phyloP scores from a whole-genome alignment of 1,284 basidiomycete species.

The Porogramme epimiltina region DNA sequence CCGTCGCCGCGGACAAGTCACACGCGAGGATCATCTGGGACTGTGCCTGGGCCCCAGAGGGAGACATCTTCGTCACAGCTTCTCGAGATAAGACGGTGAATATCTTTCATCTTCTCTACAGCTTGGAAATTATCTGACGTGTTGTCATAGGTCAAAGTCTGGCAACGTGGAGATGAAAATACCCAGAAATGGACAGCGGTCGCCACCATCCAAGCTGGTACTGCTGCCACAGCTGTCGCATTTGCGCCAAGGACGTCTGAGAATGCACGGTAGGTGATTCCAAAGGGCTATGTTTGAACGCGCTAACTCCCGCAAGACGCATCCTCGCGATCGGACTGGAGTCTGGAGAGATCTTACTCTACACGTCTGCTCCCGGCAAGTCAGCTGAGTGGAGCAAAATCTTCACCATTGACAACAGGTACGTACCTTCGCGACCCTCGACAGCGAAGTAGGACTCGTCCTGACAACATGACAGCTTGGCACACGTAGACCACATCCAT shows the following conservation, averaged over 20 bases:
- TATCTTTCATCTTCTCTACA: not conserved
- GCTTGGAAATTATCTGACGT: not conserved
- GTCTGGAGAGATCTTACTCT: conserved; percentile 65
- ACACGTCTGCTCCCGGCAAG: conserved; percentile 37
- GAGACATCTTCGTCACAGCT: conserved; percentile 86
- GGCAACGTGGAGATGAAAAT: conserved; percentile 42
- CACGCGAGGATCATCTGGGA: conserved; percentile 97
- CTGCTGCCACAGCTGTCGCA: conserved; percentile 74
- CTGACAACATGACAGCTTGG: conserved; percentile 42
- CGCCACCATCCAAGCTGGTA: conserved; percentile 57
- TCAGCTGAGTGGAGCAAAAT: conserved; percentile 51
- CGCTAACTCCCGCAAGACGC: conserved; percentile 42
- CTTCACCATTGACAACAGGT: conserved; percentile 51
- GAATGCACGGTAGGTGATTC: conserved; percentile 37
- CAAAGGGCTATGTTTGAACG: not conserved
- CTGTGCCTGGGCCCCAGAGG: conserved; percentile 79
- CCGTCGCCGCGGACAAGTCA: conserved; percentile 75
- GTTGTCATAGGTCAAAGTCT: conserved; percentile 84
- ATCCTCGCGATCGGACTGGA: conserved; percentile 73
- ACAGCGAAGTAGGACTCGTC: not conserved
- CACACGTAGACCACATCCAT: conserved; percentile 72
- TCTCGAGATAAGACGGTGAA: conserved; percentile 93
- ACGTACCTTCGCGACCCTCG: conserved; percentile 21
- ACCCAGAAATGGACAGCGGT: conserved; percentile 50
- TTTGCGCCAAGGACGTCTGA: conserved; percentile 48